These are phyloP conservation scores for Balakata baccata DNA, from an alignment of 345 rosid genomes.

Conservation along the genomic window DNA sequence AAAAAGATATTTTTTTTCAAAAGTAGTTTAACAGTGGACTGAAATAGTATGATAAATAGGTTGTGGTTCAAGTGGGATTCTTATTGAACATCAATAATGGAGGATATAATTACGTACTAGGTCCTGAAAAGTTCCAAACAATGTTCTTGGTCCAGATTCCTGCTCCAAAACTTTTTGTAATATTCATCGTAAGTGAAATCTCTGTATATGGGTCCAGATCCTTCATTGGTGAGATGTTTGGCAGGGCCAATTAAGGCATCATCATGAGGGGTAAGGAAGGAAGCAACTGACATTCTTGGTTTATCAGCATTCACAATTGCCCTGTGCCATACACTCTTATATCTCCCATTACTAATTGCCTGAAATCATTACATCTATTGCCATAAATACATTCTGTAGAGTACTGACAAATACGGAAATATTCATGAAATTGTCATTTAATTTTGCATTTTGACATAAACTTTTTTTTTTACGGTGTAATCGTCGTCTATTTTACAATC, in stretches of 20 bases:
- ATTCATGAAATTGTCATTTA: too few relatives aligned
- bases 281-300: constrained; percentile 68
- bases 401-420: not conserved
- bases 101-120: not conserved
- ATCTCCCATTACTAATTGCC: constrained; percentile 82
- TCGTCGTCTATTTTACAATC: too few relatives aligned
- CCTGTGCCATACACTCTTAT: constrained; percentile 88
- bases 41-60: too few relatives aligned
- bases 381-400: not conserved
- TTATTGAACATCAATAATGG: too few relatives aligned
- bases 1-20: too few relatives aligned
- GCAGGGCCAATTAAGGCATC: constrained; percentile 65
- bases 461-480: too few relatives aligned
- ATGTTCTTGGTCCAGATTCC: constrained; percentile 74
- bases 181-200: constrained; percentile 83
- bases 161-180: constrained; percentile 85
- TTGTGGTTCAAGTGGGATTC: too few relatives aligned
- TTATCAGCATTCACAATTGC: constrained; percentile 59
- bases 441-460: too few relatives aligned
- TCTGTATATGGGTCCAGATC: constrained; percentile 49
- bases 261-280: constrained; percentile 72
- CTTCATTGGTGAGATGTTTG: constrained; percentile 37
- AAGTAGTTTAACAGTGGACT: too few relatives aligned
- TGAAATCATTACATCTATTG: constrained; percentile 20
- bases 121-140: constrained; percentile 75